Evolutionary conservation across 2,329 filamentous ascomycete genomes (phyloP), one percentile per base, ranked within the genome.

Genomic region (Calonectria naviculata): DNA sequence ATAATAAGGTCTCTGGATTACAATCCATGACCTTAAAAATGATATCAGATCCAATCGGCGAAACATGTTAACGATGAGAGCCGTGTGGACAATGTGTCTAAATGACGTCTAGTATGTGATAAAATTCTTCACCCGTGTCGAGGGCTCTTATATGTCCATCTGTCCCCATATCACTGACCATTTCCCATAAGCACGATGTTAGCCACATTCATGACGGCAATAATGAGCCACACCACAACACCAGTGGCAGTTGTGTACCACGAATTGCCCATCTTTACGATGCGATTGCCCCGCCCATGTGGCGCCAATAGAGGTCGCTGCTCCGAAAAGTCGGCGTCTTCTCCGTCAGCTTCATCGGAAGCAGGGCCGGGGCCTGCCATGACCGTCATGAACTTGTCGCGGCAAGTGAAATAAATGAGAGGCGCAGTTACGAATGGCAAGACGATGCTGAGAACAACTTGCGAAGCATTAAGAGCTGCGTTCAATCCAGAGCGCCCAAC

Each of bases 351-450:
- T 24, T 21, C 24, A 28, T 49, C 24, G 42, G 21, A 19, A 54
- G 76, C 21, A 82, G 79, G 60, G 75, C 68, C 52, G 79, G 76
- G 80, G 41, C 87, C 87, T 1, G 87, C 83, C 68, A 83, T 81
- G 6, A 94, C 93, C 9, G 90, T 94, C 95, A 97, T 97, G 83
- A 93, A 97, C 78, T 91, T 91, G 75, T 91, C 89, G 47, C 92
- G 88, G 76, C 93, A 94, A 0, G 95, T 97, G 78, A 97, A 97
- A 83, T 93, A 97, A 67, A 97, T 93, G 34, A 97, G 84, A 1
- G 95, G 95, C 1, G 94, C 93, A 1, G 90, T 91, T 17, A 96
- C 90, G 79, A 97, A 95, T 0, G 95, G 95, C 61, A 97, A 81
- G 17, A 95, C 93, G 15, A 95, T 89, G 76, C 92, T 94, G 17